These are phyloP conservation scores for Grifola frondosa DNA, from an alignment of 1,284 basidiomycete species.

Conservation along the genomic window DNA sequence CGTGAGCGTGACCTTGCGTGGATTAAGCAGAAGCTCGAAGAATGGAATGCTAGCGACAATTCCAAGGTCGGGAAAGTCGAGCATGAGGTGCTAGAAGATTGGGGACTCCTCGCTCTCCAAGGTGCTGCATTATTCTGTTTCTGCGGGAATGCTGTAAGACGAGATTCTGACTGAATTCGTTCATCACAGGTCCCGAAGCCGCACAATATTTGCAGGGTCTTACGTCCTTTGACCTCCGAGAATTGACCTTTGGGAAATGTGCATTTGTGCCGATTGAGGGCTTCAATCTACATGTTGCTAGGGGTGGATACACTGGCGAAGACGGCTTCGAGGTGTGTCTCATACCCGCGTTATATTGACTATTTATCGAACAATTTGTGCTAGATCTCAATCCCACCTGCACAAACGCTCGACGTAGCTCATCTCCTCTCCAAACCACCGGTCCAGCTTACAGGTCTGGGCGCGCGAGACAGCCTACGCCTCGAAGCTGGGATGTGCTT, in stretches of 20 bases:
- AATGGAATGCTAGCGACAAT: slow-evolving; percentile 69
- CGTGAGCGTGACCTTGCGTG: slow-evolving; percentile 80
- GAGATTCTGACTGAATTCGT: too few relatives aligned
- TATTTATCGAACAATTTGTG: background rate
- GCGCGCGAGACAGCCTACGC: slow-evolving; percentile 89
- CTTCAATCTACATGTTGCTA: slow-evolving; percentile 85
- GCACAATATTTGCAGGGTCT: slow-evolving; percentile 75
- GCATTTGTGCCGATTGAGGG: slow-evolving; percentile 76
- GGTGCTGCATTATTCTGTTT: slow-evolving; percentile 48
- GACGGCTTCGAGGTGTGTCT: slow-evolving; percentile 89
- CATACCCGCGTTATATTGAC: background rate
- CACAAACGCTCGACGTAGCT: slow-evolving; percentile 72
- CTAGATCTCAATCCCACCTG: slow-evolving; percentile 88
- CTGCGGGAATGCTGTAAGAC: too few relatives aligned
- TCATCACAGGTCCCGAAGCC: slow-evolving; percentile 75
- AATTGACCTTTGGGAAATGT: slow-evolving; percentile 79
- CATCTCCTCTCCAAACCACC: slow-evolving; percentile 69
- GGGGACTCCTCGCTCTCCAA: slow-evolving; percentile 91
- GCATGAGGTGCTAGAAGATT: slow-evolving; percentile 80
- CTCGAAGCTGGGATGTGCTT: slow-evolving; percentile 98
- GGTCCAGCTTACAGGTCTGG: slow-evolving; percentile 88
- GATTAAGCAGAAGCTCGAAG: slow-evolving; percentile 66
- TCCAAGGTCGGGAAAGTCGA: slow-evolving; percentile 63
- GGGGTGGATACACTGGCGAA: slow-evolving; percentile 99
- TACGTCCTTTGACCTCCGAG: slow-evolving; percentile 71